phyloP scores from a whole-genome alignment of 2,329 filamentous ascomycete species.

The Lasiodiplodia sp. region DNA sequence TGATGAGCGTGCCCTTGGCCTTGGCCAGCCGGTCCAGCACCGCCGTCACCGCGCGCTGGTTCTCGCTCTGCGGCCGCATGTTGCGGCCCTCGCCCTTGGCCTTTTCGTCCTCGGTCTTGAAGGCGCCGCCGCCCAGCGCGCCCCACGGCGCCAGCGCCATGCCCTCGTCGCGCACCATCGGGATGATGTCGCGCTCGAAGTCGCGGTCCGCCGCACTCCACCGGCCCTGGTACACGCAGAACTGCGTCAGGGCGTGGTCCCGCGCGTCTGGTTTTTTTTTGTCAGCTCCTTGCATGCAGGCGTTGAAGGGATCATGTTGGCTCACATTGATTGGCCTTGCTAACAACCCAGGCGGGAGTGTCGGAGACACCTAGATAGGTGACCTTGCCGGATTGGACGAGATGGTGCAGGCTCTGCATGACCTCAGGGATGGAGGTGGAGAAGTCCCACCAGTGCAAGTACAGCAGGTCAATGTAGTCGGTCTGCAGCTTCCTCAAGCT shows the following conservation, averaged over 20 bases:
- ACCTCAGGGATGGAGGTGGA: constrained; percentile 53
- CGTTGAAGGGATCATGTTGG: too few relatives aligned
- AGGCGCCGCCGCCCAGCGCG: constrained; percentile 50
- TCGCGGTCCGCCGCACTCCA: constrained; percentile 53
- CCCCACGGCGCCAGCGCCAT: constrained; percentile 64
- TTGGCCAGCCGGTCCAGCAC: constrained; percentile 68
- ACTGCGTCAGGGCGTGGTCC: constrained; percentile 48
- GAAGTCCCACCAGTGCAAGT: constrained; percentile 53
- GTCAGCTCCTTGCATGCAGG: constrained; percentile 26
- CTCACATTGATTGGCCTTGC: constrained; percentile 39
- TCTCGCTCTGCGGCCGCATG: constrained; percentile 48
- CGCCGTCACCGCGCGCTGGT: constrained; percentile 60
- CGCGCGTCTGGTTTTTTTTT: constrained; percentile 41
- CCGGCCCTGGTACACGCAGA: constrained; percentile 51
- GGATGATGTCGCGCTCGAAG: constrained; percentile 56
- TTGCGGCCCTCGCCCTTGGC: constrained; percentile 55
- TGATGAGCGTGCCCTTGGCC: constrained; percentile 60
- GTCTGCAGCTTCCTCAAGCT: constrained; percentile 66
- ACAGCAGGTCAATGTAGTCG: constrained; percentile 68
- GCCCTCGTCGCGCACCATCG: constrained; percentile 52
- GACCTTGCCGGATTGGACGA: constrained; percentile 52
- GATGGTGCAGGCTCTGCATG: constrained; percentile 53
- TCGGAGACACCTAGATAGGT: constrained; percentile 55
- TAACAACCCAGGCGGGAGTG: constrained; percentile 52
- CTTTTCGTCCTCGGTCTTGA: constrained; percentile 54